These are phyloP conservation scores for Hypoxylon sp. DNA, from an alignment of 2,329 filamentous ascomycete genomes.

Conservation along the genomic window DNA sequence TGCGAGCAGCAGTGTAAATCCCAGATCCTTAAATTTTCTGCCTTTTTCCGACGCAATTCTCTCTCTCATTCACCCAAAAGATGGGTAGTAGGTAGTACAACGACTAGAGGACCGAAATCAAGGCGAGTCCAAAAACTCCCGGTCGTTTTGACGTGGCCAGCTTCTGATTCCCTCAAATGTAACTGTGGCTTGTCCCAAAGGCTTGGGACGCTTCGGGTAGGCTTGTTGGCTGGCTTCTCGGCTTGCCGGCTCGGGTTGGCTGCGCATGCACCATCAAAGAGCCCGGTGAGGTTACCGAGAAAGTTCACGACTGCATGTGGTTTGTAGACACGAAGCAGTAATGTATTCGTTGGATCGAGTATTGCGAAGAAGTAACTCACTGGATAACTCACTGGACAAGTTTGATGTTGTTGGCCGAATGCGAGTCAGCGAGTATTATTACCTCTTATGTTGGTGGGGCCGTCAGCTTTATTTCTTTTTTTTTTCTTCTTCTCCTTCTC, in stretches of 20 bases:
- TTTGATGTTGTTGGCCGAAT: conserved; percentile 31
- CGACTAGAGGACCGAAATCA: background rate
- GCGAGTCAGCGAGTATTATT: conserved; percentile 40
- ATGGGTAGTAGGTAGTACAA: conserved; percentile 7
- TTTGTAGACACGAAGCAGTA: conserved; percentile 33
- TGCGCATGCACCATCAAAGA: conserved; percentile 36
- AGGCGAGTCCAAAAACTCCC: conserved; percentile 14
- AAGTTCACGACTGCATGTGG: conserved; percentile 32
- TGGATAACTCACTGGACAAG: conserved; percentile 29
- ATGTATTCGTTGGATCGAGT: conserved; percentile 38
- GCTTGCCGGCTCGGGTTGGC: conserved; percentile 45
- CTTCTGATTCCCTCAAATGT: conserved; percentile 37
- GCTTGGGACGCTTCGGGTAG: conserved; percentile 40
- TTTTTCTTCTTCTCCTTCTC: conserved; percentile 21
- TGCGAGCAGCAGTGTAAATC: conserved; percentile 14
- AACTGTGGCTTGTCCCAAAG: conserved; percentile 44
- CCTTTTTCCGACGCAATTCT: conserved; percentile 9
- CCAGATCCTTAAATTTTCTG: conserved; percentile 16
- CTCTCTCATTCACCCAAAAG: conserved; percentile 12
- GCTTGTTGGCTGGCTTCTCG: conserved; percentile 37
- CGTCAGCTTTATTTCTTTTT: conserved; percentile 40
- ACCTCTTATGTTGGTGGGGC: conserved; percentile 43
- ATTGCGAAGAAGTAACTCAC: conserved; percentile 25
- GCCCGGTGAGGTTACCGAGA: conserved; percentile 38
- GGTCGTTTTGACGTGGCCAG: conserved; percentile 30